Conservation (phyloP, 352 stramenopile genomes). For the Blastocystis sp. region DNA sequence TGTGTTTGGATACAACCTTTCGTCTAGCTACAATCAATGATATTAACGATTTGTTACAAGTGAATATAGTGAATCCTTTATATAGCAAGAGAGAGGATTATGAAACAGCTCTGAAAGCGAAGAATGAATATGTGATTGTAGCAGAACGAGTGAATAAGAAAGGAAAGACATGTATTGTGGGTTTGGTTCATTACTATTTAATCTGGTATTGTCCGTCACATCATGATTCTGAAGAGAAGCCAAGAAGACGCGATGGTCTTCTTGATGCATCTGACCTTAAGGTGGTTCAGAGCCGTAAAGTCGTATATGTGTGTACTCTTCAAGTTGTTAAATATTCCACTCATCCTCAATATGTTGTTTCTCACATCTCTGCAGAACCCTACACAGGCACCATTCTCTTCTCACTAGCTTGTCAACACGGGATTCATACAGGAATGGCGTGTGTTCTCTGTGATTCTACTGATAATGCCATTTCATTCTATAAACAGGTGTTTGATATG, state of each 20-base stretch:
- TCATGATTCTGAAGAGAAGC: neutral
- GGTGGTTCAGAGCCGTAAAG: neutral
- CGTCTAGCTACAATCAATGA: neutral
- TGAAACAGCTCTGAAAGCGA: neutral
- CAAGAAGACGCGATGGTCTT: neutral
- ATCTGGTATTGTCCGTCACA: neutral
- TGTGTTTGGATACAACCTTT: neutral
- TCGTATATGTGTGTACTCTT: slow-evolving; percentile 36
- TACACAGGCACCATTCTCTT: neutral
- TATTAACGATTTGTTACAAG: neutral
- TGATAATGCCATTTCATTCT: neutral
- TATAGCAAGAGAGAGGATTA: slow-evolving; percentile 6
- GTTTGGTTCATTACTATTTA: slow-evolving; percentile 55
- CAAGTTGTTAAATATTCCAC: neutral
- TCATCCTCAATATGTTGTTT: neutral
- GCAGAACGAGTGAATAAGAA: neutral
- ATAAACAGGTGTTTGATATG: slow-evolving; percentile 11
- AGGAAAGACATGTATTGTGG: neutral
- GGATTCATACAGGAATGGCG: neutral
- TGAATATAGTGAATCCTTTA: slow-evolving; percentile 8
- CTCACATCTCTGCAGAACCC: neutral
- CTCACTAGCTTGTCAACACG: neutral
- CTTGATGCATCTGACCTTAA: neutral
- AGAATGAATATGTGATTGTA: slow-evolving; percentile 37
- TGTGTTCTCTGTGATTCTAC: neutral